Conservation (phyloP, 2,329 filamentous ascomycete genomes). For the Alternaria panax region DNA sequence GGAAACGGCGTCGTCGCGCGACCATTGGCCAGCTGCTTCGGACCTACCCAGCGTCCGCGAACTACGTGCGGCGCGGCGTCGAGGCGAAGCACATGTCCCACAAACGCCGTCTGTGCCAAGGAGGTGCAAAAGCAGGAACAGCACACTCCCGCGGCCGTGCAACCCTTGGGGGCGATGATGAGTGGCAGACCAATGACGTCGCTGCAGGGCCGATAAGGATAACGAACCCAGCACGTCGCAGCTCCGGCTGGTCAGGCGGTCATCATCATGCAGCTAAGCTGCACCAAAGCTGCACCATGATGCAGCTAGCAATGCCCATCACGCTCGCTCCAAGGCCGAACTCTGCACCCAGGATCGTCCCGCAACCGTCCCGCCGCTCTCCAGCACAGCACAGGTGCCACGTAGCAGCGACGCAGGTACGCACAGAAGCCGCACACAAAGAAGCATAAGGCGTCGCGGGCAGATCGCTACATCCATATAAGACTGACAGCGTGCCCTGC, state of each 20-base stretch:
- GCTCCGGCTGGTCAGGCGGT: constrained; percentile 24
- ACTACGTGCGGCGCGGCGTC: constrained; percentile 6
- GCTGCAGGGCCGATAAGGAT: constrained; percentile 32
- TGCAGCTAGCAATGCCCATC: constrained; percentile 42
- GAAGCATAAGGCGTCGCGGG: constrained; percentile 33
- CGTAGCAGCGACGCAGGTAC: constrained; percentile 48
- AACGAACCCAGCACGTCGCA: constrained; percentile 20
- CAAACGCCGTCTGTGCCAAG: constrained; percentile 12
- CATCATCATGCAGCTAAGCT: constrained; percentile 15
- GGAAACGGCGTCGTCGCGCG: not conserved
- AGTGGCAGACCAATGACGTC: constrained; percentile 31
- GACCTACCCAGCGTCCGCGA: constrained; percentile 8
- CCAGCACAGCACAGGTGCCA: constrained; percentile 49
- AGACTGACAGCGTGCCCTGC: constrained; percentile 27
- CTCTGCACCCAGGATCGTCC: constrained; percentile 48
- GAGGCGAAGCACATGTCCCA: constrained; percentile 18
- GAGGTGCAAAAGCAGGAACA: constrained; percentile 24
- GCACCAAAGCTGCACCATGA: constrained; percentile 1
- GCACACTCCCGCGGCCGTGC: constrained; percentile 25
- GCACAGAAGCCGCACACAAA: constrained; percentile 37
- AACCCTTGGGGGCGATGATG: constrained; percentile 12
- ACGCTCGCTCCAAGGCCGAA: constrained; percentile 34
- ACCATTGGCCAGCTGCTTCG: constrained; percentile 17
- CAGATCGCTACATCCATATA: constrained; percentile 32
- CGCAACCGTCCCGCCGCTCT: constrained; percentile 44